Base-by-base conservation (phyloP, 306 rosid species). In the Hippophae gyantsensis region DNA sequence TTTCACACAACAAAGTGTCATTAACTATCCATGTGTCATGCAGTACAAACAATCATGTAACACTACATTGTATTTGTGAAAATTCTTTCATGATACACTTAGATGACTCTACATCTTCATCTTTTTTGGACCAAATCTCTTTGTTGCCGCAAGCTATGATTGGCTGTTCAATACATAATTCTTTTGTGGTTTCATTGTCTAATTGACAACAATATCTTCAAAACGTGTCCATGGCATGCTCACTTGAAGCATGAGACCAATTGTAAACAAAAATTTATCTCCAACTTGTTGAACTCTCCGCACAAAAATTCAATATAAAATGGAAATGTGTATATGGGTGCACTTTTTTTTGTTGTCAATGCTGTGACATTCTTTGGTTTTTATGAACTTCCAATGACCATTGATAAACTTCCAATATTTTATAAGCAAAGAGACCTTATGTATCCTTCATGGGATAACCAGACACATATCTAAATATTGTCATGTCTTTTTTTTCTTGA, bases 241-340 rank as follows among this genome's bases (percentile, higher is more conserved):
- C 59, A 92, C 93, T 57, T 92, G 86, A 56, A 92, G 96, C 42
- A 95, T 85, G 77, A 87, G 85, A 77, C 88, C 95, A 70, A 92
- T 82, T 26, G 81, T 72, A 51, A 87, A 92, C 73, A 92, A 77
- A 67, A 92, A 85, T 75, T 83, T 84, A 85, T 82, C 77, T 92
- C 99, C 88, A 92, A 58, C 69, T 79, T 81, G 85, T 92, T 92
- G 62, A 92, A 60, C 74, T 92, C 99, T 5, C 18, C 18, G 9
- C 53, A 49, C 14, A 14, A 13, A 6, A n/a, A 23, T 13, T 5
- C 53, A 5, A 2, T 49, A 49, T 18, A 49, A 49, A 18, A 49
- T 49, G 53, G 26, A 13, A 49, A 23, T 12, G 26, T 49, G 23
- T 49, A 49, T 49, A 14, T 49, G 53, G 53, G 53, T 49, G 53